Base-by-base conservation (phyloP, 495 filamentous ascomycete genomes). In the Penicillium desertorum region DNA sequence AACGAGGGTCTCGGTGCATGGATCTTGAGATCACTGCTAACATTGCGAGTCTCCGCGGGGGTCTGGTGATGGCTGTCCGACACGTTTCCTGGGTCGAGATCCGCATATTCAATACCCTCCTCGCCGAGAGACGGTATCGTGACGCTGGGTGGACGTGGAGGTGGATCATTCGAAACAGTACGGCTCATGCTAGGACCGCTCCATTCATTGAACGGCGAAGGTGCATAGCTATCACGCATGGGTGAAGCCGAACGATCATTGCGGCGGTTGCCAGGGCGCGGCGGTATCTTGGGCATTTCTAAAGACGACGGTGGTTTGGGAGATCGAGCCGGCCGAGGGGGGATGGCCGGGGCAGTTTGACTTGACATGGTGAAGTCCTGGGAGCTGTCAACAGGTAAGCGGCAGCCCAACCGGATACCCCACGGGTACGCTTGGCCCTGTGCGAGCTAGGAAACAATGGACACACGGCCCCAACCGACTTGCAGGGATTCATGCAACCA, bases 1-100 rank as follows among this genome's bases (percentile, higher is more conserved):
- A 95, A 77, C 3, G 91, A 92, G 6, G 92, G 90, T 73, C 86
- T 95, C n/a, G 92, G 92, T 49, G 91, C 91, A 74, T 95, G 86
- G 27, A 97, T 83, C 70, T 93, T 87, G 57, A 97, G 74, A 67
- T 96, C 89, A 54, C 83, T 84, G 62, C 82, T 86, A 45, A 96
- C 78, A 61, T 88, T 92, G 61, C 88, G 86, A 36, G 86, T 92
- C 66, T 94, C 86, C 56, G 86, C 62, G 5, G 78, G 75, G 43
- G 70, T 69, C 52, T 77, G 62, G 17, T 81, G 76, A 22, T 83
- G 70, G 42, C 59, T 62, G 37, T 72, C 65, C 14, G 70, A 61
- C 42, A 64, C 41, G 52, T 72, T 71, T 11, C 72, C 65, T 32
- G 82, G 72, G 54, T 78, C 63, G 50, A 91, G 68, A 53, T 80